Evolutionary conservation across 2,329 filamentous ascomycete species (phyloP).

Genomic region (Fusarium poae): DNA sequence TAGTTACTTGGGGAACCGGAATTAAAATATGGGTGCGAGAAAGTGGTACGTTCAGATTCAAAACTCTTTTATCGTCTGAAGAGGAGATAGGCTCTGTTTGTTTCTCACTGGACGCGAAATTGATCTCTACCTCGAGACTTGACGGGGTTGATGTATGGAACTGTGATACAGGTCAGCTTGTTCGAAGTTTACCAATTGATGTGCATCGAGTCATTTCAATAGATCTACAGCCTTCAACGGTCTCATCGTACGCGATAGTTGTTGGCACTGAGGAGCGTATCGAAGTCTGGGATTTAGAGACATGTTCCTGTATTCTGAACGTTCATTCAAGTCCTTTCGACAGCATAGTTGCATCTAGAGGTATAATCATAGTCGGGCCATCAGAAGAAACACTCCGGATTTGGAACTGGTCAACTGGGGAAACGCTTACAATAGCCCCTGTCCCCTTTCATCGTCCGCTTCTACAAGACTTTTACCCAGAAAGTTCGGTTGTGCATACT

Average conservation of each 20-base stretch:
- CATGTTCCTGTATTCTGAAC: rapidly evolving
- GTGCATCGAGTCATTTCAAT: rapidly evolving
- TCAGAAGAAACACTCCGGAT: rapidly evolving
- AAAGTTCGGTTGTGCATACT: background rate
- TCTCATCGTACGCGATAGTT: background rate
- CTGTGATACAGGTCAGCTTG: background rate
- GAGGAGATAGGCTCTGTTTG: rapidly evolving
- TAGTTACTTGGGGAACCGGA: background rate
- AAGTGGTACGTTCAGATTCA: background rate
- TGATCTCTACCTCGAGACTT: background rate
- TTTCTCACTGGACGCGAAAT: background rate
- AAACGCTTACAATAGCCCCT: rapidly evolving
- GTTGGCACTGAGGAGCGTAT: rapidly evolving
- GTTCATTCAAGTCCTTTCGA: rapidly evolving
- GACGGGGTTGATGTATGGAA: rapidly evolving
- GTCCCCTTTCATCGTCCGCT: rapidly evolving
- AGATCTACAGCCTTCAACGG: rapidly evolving
- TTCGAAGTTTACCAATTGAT: background rate
- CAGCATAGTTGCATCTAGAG: rapidly evolving
- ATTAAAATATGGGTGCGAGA: background rate
- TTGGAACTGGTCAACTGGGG: background rate
- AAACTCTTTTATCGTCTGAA: background rate
- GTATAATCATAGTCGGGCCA: rapidly evolving
- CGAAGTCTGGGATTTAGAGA: background rate
- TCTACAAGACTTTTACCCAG: background rate